Conservation (phyloP, 805 yeast species). For the Torulaspora indica region DNA sequence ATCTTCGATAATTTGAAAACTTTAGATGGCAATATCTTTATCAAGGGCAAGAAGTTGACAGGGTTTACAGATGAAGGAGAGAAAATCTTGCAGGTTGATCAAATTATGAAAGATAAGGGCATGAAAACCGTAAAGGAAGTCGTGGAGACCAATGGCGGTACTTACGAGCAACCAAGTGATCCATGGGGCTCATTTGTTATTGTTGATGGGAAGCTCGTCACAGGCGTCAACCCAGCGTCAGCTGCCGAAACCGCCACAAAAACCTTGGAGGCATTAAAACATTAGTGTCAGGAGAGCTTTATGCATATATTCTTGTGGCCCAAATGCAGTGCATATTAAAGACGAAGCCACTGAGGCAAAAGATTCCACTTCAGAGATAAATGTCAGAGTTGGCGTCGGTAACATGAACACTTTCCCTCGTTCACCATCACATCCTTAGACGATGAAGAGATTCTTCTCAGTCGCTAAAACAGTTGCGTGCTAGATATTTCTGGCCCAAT, state of each 20-base stretch:
- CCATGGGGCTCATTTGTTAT: constrained; percentile 51
- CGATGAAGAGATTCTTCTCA: no score
- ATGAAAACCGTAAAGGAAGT: constrained; percentile 39
- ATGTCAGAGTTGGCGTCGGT: no score
- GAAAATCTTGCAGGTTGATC: constrained; percentile 22
- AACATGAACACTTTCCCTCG: no score
- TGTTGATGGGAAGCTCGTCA: constrained; percentile 53
- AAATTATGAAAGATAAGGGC: constrained; percentile 28
- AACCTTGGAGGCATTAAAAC: constrained; percentile 29
- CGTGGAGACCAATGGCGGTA: constrained; percentile 41
- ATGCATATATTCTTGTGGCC: no score
- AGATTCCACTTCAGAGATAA: no score
- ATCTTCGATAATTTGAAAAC: constrained; percentile 48
- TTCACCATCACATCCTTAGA: no score
- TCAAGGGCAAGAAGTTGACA: constrained; percentile 52
- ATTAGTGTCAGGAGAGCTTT: no score
- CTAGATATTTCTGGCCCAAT: no score
- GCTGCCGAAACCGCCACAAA: constrained; percentile 47
- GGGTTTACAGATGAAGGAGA: constrained; percentile 61
- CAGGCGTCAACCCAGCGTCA: constrained; percentile 64
- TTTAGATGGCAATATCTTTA: constrained; percentile 41
- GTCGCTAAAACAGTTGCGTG: no score
- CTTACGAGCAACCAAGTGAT: constrained; percentile 43
- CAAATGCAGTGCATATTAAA: no score
- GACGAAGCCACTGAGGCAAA: no score